These are phyloP conservation scores for Verticillium nonalfalfae DNA, from an alignment of 2,329 filamentous ascomycete species.

Conservation along the genomic window DNA sequence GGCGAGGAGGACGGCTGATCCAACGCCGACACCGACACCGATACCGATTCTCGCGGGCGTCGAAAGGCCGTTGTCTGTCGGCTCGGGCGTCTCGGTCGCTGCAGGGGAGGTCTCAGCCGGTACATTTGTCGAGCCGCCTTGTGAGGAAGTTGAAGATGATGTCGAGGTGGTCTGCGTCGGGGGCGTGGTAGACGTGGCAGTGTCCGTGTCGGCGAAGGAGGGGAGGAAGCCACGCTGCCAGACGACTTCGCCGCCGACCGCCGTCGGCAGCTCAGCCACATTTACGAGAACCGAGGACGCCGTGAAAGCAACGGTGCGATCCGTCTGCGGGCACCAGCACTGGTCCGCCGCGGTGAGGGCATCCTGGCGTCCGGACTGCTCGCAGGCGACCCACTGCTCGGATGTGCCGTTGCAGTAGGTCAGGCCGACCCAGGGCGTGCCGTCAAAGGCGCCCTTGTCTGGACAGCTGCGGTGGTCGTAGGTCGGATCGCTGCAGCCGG, in stretches of 20 bases:
- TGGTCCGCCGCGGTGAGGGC: slow-evolving; percentile 16
- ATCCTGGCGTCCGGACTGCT: slow-evolving; percentile 13
- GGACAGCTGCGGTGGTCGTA: slow-evolving; percentile 25
- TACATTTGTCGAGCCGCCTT: neutral
- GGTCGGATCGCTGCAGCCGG: slow-evolving; percentile 26
- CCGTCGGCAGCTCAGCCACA: slow-evolving; percentile 18
- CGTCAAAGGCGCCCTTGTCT: slow-evolving; percentile 16
- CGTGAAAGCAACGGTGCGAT: slow-evolving; percentile 17
- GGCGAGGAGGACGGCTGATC: slow-evolving; percentile 13
- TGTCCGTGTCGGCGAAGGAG: slow-evolving; percentile 1
- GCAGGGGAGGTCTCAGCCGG: neutral
- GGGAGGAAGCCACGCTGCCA: slow-evolving; percentile 18
- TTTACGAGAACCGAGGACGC: slow-evolving; percentile 16
- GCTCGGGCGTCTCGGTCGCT: neutral
- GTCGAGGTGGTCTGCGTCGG: neutral
- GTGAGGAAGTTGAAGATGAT: neutral
- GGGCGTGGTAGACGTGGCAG: neutral
- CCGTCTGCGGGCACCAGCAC: slow-evolving; percentile 21
- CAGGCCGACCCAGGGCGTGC: slow-evolving; percentile 24
- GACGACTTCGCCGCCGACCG: slow-evolving; percentile 16
- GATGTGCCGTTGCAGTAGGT: slow-evolving; percentile 25
- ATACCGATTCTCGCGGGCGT: slow-evolving; percentile 17
- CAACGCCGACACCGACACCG: slow-evolving; percentile 12
- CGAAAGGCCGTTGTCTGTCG: slow-evolving; percentile 10
- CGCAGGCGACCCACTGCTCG: slow-evolving; percentile 23